Conservation (phyloP, 2,329 filamentous ascomycete species). For the Diaporthe sp. region DNA sequence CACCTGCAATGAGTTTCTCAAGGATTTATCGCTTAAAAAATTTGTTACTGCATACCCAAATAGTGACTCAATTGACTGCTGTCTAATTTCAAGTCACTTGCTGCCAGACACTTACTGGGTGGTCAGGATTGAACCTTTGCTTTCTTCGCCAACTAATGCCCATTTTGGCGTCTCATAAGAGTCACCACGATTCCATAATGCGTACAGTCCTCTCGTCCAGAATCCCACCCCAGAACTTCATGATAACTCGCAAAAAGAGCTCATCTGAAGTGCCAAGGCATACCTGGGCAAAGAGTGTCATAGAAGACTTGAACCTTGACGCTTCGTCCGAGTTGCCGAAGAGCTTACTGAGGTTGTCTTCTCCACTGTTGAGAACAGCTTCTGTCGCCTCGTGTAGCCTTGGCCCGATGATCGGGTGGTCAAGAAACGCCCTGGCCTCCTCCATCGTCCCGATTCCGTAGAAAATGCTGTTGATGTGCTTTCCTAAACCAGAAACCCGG, state of each 20-base stretch:
- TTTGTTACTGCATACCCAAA: neutral
- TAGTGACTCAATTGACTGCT: neutral
- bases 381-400: constrained; percentile 14
- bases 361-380: constrained; percentile 9
- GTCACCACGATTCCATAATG: constrained; percentile 1
- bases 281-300: constrained; percentile 29
- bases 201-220: constrained; percentile 6
- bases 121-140: neutral
- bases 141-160: neutral
- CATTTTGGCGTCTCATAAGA: neutral
- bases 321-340: constrained; percentile 5
- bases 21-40: neutral
- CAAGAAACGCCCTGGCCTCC: constrained; percentile 34
- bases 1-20: too few relatives aligned
- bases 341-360: constrained; percentile 33
- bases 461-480: constrained; percentile 16
- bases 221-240: constrained; percentile 7
- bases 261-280: neutral
- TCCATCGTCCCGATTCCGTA: constrained; percentile 25
- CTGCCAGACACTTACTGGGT: neutral
- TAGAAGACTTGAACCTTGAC: constrained; percentile 1
- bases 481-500: constrained; percentile 33
- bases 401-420: constrained; percentile 7
- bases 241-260: neutral
- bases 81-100: neutral